A percentile compares a stretch with the other conserved stretches of the same genome.
Conservation (phyloP, 192 early-diverging fungal species). For the Coemansia sp. region DNA sequence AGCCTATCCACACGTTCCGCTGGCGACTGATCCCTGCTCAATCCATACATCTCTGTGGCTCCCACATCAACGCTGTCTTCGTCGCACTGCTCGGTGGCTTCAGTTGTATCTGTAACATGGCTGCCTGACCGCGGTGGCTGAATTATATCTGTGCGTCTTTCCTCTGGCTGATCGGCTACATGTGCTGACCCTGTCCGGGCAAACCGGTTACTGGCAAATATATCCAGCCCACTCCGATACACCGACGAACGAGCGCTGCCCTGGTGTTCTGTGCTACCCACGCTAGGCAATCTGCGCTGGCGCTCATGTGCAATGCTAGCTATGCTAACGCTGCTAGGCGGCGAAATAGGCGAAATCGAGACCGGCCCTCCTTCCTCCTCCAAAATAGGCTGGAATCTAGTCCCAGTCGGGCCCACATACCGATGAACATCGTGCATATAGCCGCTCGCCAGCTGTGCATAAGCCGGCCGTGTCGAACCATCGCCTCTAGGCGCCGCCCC, state of each 20-base stretch:
- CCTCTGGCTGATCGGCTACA: background rate
- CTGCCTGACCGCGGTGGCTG: background rate
- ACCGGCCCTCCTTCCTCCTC: background rate
- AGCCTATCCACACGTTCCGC: background rate
- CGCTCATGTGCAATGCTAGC: background rate
- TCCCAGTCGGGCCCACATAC: background rate
- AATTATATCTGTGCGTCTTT: background rate
- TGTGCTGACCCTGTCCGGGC: background rate
- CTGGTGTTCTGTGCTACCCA: background rate
- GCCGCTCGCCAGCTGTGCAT: background rate
- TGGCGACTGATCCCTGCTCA: background rate
- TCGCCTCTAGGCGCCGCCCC: conserved; percentile 4
- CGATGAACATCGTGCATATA: background rate
- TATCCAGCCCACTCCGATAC: conserved; percentile 30
- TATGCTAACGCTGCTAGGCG: background rate
- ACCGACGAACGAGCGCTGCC: conserved; percentile 8
- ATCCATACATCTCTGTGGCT: background rate
- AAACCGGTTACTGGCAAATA: conserved; percentile 28
- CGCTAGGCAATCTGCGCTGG: background rate
- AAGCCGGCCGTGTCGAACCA: background rate
- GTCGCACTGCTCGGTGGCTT: background rate
- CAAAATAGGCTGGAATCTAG: background rate
- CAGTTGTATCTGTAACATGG: background rate
- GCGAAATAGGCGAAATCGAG: conserved; percentile 2
- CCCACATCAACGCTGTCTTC: background rate